Conservation (phyloP, 2,329 filamentous ascomycete species). For the Pseudogymnoascus sp. region DNA sequence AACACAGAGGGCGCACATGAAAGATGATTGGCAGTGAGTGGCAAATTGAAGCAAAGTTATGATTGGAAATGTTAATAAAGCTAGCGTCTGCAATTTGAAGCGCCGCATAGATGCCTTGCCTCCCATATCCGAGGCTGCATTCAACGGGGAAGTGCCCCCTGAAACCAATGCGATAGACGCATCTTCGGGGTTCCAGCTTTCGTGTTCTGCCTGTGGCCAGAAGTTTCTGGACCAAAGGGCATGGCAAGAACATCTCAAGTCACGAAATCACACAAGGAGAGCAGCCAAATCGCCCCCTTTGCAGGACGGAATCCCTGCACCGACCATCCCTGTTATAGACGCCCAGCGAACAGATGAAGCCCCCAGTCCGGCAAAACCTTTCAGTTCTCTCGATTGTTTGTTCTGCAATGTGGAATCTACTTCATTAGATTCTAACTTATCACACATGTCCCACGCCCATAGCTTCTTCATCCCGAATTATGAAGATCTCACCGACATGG, state of each 20-base stretch:
- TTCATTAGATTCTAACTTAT: slow-evolving; percentile 32
- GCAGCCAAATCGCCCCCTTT: neutral
- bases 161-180: neutral
- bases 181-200: neutral
- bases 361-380: slow-evolving; percentile 14
- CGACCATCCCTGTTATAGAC: neutral
- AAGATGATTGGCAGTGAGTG: slow-evolving; percentile 6
- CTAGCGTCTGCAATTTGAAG: neutral
- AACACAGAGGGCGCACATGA: slow-evolving; percentile 1
- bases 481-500: slow-evolving; percentile 37
- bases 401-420: slow-evolving; percentile 33
- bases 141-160: neutral
- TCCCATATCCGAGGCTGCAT: neutral
- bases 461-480: slow-evolving; percentile 37
- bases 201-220: neutral
- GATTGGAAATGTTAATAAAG: neutral
- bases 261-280: slow-evolving; percentile 15
- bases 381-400: slow-evolving; percentile 31
- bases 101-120: neutral
- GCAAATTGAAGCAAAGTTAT: neutral
- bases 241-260: slow-evolving; percentile 17
- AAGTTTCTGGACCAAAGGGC: slow-evolving; percentile 12
- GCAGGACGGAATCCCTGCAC: neutral
- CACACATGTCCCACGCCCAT: slow-evolving; percentile 42
- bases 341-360: neutral